Percentiles rank a stretch among this genome's conserved stretches.
These are phyloP conservation scores for Cyclostephanos invisitatus DNA, from an alignment of 108 stramenopile species.

Conservation along the genomic window DNA sequence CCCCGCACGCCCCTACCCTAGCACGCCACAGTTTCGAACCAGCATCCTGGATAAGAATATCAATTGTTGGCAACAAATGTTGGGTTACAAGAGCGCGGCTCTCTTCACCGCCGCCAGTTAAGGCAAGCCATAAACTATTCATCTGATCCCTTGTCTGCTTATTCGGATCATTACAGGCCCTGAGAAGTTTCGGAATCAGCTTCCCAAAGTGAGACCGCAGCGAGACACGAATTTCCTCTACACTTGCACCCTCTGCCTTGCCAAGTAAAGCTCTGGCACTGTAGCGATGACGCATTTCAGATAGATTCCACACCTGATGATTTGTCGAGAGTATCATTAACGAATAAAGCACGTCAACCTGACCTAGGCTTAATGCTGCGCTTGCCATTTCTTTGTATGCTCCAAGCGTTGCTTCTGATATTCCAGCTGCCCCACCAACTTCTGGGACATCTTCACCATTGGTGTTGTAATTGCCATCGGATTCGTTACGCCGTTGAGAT, in stretches of 20 bases:
- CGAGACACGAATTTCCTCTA: conserved; percentile 59
- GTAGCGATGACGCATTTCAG: conserved; percentile 56
- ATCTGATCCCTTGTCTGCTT: conserved; percentile 86
- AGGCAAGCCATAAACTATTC: conserved; percentile 71
- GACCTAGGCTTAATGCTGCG: conserved; percentile 62
- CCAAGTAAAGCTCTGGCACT: conserved; percentile 65
- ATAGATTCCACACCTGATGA: conserved; percentile 66
- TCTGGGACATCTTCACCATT: conserved; percentile 40
- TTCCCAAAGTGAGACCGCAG: conserved; percentile 73
- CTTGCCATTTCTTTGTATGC: conserved; percentile 85
- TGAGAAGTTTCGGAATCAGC: conserved; percentile 76
- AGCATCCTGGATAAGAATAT: conserved; percentile 74
- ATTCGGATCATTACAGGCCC: conserved; percentile 81
- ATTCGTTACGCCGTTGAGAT: conserved; percentile 41
- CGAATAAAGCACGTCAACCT: conserved; percentile 77
- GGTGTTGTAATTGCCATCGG: conserved; percentile 1
- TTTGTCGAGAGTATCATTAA: conserved; percentile 77
- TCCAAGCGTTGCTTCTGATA: conserved; percentile 82
- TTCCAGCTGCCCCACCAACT: conserved; percentile 76
- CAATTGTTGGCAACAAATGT: conserved; percentile 71
- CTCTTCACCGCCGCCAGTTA: conserved; percentile 87
- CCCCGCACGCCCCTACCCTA: conserved; percentile 75
- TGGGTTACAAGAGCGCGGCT: conserved; percentile 57
- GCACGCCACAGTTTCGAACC: conserved; percentile 77
- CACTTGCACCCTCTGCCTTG: conserved; percentile 48